Evolutionary conservation across 139 green algal genomes (phyloP), one percentile per base, ranked within the genome.

Genomic region (Chlorella sp.): DNA sequence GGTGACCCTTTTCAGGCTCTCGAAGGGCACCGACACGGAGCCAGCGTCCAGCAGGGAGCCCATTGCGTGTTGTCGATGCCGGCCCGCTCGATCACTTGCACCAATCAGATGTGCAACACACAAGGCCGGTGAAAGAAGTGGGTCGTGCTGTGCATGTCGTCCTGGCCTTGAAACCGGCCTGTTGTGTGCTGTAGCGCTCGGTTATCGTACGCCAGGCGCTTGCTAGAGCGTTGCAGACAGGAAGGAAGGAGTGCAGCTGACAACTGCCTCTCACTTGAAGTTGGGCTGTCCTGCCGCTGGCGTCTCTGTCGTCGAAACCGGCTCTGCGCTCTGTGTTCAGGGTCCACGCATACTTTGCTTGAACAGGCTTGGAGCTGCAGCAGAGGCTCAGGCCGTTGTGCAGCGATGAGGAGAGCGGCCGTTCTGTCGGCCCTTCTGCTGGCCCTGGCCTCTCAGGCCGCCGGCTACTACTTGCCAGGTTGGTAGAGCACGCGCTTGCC

Each of bases 1-100:
- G 0, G 95, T 95, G 3, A 94, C 95, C 14, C 95, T 91, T 81
- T 96, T 96, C 11, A 98, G 91, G 15, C 90, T 89, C 89, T 98
- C 96, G 77, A 95, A 97, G 0, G 96, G 96, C 39, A 98, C 96
- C 88, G 94, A 91, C 28, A 85, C 64, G 7, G 75, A n/a, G 37
- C 32, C 26, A 24, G 69, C 85, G 42, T 88, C 84, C 1, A 81
- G 84, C 68, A 81, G 32, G 66, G 30, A 24, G 34, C n/a, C 39
- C 78, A 64, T 83, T 36, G 78, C 15, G 78, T 16, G n/a, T 12
- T 53, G 34, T 7, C 12, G 11, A n/a, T 81, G 5, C 34, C 14
- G 48, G 48, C 5, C 9, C 48, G 48, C 9, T 9, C 9, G 48
- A 57, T 57, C 48, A 57, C 48, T 57, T 57, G 48, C 48, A 71